These are phyloP conservation scores for Monilinia laxa DNA, from an alignment of 2,329 filamentous ascomycete genomes.

Conservation along the genomic window DNA sequence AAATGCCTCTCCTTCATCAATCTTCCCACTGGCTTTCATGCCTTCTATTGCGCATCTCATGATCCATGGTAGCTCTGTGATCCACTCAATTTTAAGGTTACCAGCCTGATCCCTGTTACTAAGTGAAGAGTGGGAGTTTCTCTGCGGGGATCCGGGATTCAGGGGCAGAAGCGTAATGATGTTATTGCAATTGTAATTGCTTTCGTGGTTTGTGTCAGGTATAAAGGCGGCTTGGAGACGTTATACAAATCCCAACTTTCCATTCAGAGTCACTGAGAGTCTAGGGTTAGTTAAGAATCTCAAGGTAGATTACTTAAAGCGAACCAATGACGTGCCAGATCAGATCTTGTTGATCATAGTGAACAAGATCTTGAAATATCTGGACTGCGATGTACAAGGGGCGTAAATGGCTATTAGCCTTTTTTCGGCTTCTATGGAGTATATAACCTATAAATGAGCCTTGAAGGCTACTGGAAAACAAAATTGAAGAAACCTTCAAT, in stretches of 20 bases:
- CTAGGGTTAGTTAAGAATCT: neutral
- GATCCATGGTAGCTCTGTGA: neutral
- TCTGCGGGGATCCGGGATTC: neutral
- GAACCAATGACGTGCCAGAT: neutral
- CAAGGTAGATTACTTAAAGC: neutral
- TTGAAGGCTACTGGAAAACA: too few species aligned
- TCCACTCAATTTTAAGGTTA: conserved; percentile 2
- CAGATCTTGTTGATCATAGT: too few species aligned
- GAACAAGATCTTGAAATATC: too few species aligned
- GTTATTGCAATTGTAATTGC: neutral
- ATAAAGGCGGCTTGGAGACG: neutral
- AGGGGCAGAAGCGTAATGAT: neutral
- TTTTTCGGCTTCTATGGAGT: too few species aligned
- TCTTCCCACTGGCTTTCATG: neutral
- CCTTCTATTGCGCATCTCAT: conserved; percentile 3
- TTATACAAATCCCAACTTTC: neutral
- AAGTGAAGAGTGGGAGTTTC: neutral
- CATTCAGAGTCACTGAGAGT: neutral
- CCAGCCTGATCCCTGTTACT: neutral
- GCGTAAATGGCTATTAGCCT: too few species aligned
- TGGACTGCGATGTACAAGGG: too few species aligned
- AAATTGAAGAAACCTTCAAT: too few species aligned
- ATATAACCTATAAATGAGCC: too few species aligned
- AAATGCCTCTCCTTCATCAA: neutral
- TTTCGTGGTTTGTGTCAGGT: neutral